phyloP scores from a whole-genome alignment of 108 stramenopile genomes.

The Fistulifera pelliculosa region DNA sequence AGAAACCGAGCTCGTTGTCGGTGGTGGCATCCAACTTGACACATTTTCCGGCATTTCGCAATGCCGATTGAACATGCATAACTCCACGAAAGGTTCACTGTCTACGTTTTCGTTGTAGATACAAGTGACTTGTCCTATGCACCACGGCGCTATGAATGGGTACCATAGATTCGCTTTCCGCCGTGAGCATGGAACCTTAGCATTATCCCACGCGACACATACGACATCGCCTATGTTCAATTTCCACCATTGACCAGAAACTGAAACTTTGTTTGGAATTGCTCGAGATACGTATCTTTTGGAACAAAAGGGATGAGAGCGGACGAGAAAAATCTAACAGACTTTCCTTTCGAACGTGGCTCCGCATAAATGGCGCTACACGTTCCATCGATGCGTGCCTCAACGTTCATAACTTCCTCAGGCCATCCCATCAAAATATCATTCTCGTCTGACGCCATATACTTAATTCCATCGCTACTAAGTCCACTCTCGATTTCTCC shows the following conservation, averaged over 20 bases:
- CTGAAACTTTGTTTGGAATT: neutral
- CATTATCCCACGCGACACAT: neutral
- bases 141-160: constrained; percentile 8
- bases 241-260: neutral
- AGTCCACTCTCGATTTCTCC: too few relatives aligned
- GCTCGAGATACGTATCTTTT: neutral
- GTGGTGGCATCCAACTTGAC: constrained; percentile 9
- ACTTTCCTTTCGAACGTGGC: too few relatives aligned
- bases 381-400: too few relatives aligned
- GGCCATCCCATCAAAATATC: too few relatives aligned
- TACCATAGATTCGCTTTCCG: neutral
- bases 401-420: too few relatives aligned
- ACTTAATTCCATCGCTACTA: too few relatives aligned
- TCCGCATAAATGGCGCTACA: too few relatives aligned
- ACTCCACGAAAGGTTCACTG: constrained; percentile 13
- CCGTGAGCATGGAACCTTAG: neutral
- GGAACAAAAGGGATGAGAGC: neutral
- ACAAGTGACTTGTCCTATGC: neutral
- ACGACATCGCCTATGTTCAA: constrained; percentile 6
- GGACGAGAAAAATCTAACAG: neutral
- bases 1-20: constrained; percentile 5
- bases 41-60: constrained; percentile 17
- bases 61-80: constrained; percentile 23
- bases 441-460: too few relatives aligned
- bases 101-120: neutral